phyloP scores from a whole-genome alignment of 2,329 filamentous ascomycete species.

The Pseudocercospora fuligena region DNA sequence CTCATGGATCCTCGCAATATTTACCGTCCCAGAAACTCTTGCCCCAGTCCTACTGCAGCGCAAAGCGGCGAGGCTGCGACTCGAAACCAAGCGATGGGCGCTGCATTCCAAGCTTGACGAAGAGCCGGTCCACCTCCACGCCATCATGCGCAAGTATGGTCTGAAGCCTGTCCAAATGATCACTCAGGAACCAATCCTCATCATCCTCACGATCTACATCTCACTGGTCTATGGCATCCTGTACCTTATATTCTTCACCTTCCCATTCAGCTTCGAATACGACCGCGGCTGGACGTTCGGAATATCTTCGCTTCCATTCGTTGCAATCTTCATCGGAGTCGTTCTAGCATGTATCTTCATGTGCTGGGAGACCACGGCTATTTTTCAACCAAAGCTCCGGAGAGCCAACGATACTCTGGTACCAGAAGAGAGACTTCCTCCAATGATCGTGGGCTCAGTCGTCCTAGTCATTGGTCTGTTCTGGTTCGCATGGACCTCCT shows the following conservation, averaged over 20 bases:
- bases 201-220: constrained; percentile 53
- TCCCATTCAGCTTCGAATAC: constrained; percentile 52
- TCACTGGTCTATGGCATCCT: constrained; percentile 41
- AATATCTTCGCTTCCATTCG: constrained; percentile 50
- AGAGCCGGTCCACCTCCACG: constrained; percentile 43
- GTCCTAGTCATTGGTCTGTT: constrained; percentile 55
- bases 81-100: constrained; percentile 54
- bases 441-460: constrained; percentile 57
- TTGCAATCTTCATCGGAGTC: constrained; percentile 50
- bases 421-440: constrained; percentile 52
- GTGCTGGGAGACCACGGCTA: constrained; percentile 23
- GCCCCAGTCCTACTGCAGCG: constrained; percentile 54
- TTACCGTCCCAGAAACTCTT: constrained; percentile 59
- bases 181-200: constrained; percentile 54
- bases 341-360: constrained; percentile 35
- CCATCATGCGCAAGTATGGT: constrained; percentile 52
- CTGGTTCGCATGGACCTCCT: constrained; percentile 69
- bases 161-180: constrained; percentile 50
- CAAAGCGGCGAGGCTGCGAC: constrained; percentile 55
- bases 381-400: constrained; percentile 28
- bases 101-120: constrained; percentile 53
- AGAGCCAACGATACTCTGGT: constrained; percentile 23
- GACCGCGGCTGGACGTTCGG: constrained; percentile 48
- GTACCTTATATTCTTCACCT: constrained; percentile 56
- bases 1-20: constrained; percentile 49